Evolutionary conservation across 2,329 filamentous ascomycete species (phyloP), one percentile per base, ranked within the genome.

Genomic region (Zasmidium cellare): DNA sequence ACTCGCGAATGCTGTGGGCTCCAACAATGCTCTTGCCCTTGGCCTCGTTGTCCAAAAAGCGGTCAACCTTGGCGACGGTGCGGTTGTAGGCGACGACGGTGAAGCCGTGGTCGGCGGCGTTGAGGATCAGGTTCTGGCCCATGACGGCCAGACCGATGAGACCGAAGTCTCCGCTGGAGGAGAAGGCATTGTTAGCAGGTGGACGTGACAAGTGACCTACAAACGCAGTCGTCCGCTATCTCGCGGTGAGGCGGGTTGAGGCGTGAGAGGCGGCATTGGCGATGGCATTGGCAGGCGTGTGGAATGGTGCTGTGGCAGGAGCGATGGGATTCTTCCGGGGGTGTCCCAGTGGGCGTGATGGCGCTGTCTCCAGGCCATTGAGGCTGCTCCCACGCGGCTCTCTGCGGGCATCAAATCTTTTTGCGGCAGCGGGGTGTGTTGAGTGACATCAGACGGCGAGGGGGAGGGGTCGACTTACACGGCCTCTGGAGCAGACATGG

Each of bases 71-170:
- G 80, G 91, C 87, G 71, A 97, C 91, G 71, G 94, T 99, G 80
- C 94, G 90, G 89, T 99, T 99, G 87, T 90, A 99, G 70, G 93
- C 94, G 80, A 93, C 90, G 74, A 99, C 91, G 76, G 91, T 97
- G 87, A 96, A 97, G 74, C 92, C 79, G 69, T 82, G 79, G 70
- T 82, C 79, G 65, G 79, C 79, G 67, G 79, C 79, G 72, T 82
- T 82, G 69, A 82, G 77, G 74, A 82, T 82, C 73, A 82, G 71
- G 74, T 82, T 82, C 76, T 81, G 79, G 65, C 79, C 79, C 78
- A 80, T 79, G 70, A 75, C 73, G 59, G 78, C 79, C 66, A 82
- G 73, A 72, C 79, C 79, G 70, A 82, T 82, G 72, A 82, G 77
- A 74, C 79, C 79, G 72, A 80, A 80, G 73, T 82, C 79, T 72